Base-by-base conservation (phyloP, 1,284 basidiomycete species). In the Cryptococcus sp. region DNA sequence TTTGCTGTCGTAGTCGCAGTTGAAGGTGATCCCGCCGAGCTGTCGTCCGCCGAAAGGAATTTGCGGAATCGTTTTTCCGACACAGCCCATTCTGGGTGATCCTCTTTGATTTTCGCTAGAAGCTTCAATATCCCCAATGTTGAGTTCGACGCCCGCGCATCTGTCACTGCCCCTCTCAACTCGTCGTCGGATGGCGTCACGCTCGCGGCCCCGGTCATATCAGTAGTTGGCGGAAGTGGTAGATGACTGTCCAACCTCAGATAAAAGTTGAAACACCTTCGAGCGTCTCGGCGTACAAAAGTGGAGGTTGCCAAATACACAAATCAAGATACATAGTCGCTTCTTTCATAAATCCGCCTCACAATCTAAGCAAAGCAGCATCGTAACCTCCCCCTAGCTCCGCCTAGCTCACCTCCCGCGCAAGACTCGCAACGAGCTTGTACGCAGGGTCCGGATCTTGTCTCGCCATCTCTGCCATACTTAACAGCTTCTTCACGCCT, bases 401-500 rank as follows among this genome's bases (percentile, higher is more conserved):
- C 31, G 4, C 31, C 50, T 59, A 72, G 44, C 59, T 69, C 20
- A 69, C 62, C 59, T 77, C 74, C 42, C 72, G 55, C 3, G 91
- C 83, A 65, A 94, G 76, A 57, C 86, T 88, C 46, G 83, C 83
- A 50, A 84, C 85, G 57, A 94, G 78, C 66, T 90, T 84, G 71
- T 87, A 85, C n/a, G 85, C 88, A 35, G 86, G 86, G 67, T 85
- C 86, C 50, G 90, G 90, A 73, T 93, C 95, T 80, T 98, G 93
- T 70, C 94, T 84, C 45, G 94, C 91, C 94, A 98, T 98, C 82
- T 99, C 95, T 22, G 94, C 85, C 62, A 92, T 85, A 57, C 88
- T 93, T 71, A 99, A 77, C 73, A 99, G 75, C 80, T 91, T 93
- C 85, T 98, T 98, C 71, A 99, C 87, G 5, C 95, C 96, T 54